A percentile compares a stretch with the other conserved stretches of the same genome.
phyloP scores from a whole-genome alignment of 2,329 filamentous ascomycete genomes.

The Xenoacremonium recifei region DNA sequence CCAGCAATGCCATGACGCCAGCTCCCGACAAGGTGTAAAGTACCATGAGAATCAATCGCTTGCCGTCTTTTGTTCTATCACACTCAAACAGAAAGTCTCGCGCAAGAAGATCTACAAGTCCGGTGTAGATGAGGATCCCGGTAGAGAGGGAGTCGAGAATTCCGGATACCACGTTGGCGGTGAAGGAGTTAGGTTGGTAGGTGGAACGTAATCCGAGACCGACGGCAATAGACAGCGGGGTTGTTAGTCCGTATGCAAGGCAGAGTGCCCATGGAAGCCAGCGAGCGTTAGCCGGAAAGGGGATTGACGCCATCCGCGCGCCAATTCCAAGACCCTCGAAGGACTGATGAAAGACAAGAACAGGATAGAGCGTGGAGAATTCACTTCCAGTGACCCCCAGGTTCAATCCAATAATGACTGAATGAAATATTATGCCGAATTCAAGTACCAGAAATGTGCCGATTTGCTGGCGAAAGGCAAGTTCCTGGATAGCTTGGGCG shows the following conservation, averaged over 20 bases:
- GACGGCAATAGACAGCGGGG: conserved; percentile 49
- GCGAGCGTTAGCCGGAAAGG: conserved; percentile 33
- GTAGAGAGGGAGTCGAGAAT: conserved; percentile 81
- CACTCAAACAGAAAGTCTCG: conserved; percentile 75
- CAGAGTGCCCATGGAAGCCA: conserved; percentile 51
- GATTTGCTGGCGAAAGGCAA: conserved; percentile 51
- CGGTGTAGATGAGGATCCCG: conserved; percentile 85
- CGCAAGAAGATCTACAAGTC: conserved; percentile 82
- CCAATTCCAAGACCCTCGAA: conserved; percentile 85
- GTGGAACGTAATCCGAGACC: conserved; percentile 42
- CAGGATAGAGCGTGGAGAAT: conserved; percentile 55
- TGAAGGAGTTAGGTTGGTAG: conserved; percentile 21
- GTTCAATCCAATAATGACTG: conserved; percentile 80
- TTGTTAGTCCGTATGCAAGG: conserved; percentile 48
- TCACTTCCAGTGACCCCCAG: conserved; percentile 52
- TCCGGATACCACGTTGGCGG: conserved; percentile 67
- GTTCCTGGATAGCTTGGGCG: background rate
- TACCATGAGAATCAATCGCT: conserved; percentile 52
- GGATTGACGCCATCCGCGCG: conserved; percentile 63
- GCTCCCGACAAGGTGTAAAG: conserved; percentile 65
- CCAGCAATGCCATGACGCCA: conserved; percentile 71
- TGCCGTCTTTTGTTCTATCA: conserved; percentile 61
- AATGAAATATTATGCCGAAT: conserved; percentile 86
- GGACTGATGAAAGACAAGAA: conserved; percentile 76
- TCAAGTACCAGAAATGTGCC: conserved; percentile 82